Conservation (phyloP, 1,284 basidiomycete species). For the Sanguinoderma infundibulare region DNA sequence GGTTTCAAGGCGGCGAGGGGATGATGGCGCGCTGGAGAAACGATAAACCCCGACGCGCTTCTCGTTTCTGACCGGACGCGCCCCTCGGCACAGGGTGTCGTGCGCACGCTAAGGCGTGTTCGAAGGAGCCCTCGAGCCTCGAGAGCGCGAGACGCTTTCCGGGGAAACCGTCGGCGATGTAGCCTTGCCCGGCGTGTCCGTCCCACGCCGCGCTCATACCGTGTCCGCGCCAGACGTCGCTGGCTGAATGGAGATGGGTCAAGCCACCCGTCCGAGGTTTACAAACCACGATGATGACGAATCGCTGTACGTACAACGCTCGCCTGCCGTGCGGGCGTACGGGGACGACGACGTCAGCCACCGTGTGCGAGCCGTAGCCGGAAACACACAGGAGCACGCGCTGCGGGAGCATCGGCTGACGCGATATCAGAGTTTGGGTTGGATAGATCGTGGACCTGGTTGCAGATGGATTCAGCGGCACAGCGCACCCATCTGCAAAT, state of each 20-base stretch:
- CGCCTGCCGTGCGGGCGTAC: not conserved
- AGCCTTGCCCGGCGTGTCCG: not conserved
- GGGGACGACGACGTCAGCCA: not conserved
- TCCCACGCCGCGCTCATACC: slow-evolving; percentile 1
- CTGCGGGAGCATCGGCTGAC: not conserved
- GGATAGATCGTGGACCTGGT: not conserved
- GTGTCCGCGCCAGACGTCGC: not conserved
- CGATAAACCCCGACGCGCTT: not conserved
- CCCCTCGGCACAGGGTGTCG: not conserved
- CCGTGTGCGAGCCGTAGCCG: not conserved
- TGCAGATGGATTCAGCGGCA: not conserved
- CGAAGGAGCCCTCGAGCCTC: not conserved
- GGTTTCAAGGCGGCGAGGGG: not conserved
- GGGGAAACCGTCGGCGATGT: slow-evolving; percentile 1
- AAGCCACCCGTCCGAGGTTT: too few species aligned
- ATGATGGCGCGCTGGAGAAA: not conserved
- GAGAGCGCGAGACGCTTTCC: not conserved
- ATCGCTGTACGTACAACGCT: not conserved
- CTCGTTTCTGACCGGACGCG: not conserved
- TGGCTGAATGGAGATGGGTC: too few species aligned
- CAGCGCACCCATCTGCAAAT: not conserved
- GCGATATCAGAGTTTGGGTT: not conserved
- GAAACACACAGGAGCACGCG: not conserved
- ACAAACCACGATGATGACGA: too few species aligned
- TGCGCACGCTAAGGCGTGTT: not conserved